Conservation (phyloP, 805 yeast species). For the Tetrapisispora phaffii region DNA sequence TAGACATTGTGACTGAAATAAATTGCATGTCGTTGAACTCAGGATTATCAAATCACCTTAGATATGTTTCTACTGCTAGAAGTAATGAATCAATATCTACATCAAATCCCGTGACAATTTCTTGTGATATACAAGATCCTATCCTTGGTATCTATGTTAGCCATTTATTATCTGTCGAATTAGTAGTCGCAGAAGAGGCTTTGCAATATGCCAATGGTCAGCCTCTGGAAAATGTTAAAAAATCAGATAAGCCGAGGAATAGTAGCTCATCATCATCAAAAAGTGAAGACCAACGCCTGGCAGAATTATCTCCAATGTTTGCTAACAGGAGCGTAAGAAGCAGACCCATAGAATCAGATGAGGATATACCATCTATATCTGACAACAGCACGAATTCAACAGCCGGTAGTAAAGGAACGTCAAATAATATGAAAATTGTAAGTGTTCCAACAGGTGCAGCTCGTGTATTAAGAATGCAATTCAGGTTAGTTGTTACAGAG, state of each 20-base stretch:
- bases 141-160: constrained; percentile 64
- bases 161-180: constrained; percentile 73
- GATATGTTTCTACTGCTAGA: constrained; percentile 35
- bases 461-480: constrained; percentile 88
- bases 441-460: constrained; percentile 93
- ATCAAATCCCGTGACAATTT: constrained; percentile 37
- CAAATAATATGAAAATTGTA: constrained; percentile 21
- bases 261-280: background rate
- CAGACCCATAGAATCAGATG: constrained; percentile 17
- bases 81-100: constrained; percentile 8
- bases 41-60: constrained; percentile 38
- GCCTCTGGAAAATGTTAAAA: constrained; percentile 12
- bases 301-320: constrained; percentile 36
- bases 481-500: constrained; percentile 72
- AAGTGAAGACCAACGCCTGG: constrained; percentile 32
- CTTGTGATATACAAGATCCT: constrained; percentile 79
- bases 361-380: constrained; percentile 12
- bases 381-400: background rate
- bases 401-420: background rate
- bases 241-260: background rate
- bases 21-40: constrained; percentile 51
- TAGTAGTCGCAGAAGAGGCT: constrained; percentile 88
- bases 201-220: constrained; percentile 35
- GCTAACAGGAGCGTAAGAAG: constrained; percentile 28
- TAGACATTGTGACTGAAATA: constrained; percentile 70